Percentiles rank a stretch among this genome's conserved stretches.
Evolutionary conservation across 2,329 filamentous ascomycete genomes (phyloP).

Genomic region (Malbranchea cinnamomea): DNA sequence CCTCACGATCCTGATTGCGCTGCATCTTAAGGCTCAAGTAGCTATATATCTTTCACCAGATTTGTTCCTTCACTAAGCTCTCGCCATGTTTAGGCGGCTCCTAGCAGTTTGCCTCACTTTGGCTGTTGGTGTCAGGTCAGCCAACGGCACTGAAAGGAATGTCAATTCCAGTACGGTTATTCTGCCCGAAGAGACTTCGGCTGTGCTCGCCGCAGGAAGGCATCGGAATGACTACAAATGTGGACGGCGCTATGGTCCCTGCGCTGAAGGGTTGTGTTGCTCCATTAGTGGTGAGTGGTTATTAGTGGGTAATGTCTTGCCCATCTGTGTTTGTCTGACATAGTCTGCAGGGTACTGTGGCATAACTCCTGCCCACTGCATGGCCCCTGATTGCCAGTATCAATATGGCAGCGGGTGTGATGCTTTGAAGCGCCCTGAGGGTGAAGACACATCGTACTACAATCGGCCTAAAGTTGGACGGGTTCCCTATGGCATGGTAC

Average conservation of each 20-base stretch:
- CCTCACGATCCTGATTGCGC: too few species aligned
- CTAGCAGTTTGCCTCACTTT: too few species aligned
- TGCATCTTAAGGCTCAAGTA: too few species aligned
- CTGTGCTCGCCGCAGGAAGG: too few species aligned
- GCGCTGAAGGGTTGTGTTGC: constrained; percentile 23
- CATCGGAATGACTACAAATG: too few species aligned
- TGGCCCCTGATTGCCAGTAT: constrained; percentile 26
- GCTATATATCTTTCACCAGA: too few species aligned
- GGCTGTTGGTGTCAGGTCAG: too few species aligned
- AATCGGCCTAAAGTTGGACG: constrained; percentile 22
- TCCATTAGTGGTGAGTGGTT: constrained; percentile 21
- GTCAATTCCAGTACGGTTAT: too few species aligned
- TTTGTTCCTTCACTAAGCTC: too few species aligned
- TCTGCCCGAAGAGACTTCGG: too few species aligned
- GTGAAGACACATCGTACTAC: constrained; percentile 20
- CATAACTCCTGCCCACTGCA: constrained; percentile 21
- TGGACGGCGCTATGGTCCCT: constrained; percentile 21
- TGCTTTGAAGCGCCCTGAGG: constrained; percentile 20
- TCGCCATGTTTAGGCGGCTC: too few species aligned
- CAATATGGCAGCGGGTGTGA: constrained; percentile 25
- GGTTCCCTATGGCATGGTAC: constrained; percentile 21
- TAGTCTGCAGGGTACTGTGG: constrained; percentile 24
- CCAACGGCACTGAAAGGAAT: too few species aligned
- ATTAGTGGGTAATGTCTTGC: not conserved
- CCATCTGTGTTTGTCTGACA: constrained; percentile 2